Evolutionary conservation across 139 green algal species (phyloP).

Genomic region (Auxenochlorella pyrenoidosa): DNA sequence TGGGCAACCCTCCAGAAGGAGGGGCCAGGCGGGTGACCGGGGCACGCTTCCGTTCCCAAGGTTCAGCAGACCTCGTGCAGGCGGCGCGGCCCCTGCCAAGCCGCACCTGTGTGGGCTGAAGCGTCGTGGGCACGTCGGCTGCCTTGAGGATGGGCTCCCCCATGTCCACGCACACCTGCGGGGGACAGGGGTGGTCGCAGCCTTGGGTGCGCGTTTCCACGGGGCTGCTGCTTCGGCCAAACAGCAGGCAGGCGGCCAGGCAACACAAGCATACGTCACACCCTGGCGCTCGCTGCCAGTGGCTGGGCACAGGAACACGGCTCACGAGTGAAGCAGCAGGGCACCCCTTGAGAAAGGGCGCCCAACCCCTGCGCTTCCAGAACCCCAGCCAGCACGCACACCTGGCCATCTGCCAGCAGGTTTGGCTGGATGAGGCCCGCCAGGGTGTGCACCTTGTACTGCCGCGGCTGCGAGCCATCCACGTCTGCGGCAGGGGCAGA

Average conservation of each 20-base stretch:
- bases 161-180: constrained; percentile 94
- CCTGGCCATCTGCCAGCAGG: constrained; percentile 89
- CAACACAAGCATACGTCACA: too few species aligned
- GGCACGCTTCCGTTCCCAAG: too few species aligned
- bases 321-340: too few species aligned
- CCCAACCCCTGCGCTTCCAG: too few species aligned
- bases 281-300: too few species aligned
- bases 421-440: constrained; percentile 95
- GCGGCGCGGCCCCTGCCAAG: too few species aligned
- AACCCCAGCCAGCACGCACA: neutral
- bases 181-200: neutral
- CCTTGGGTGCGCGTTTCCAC: neutral
- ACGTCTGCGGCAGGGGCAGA: constrained; percentile 33
- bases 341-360: too few species aligned
- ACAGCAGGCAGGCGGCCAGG: too few species aligned
- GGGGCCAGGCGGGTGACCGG: too few species aligned
- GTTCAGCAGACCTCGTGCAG: neutral
- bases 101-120: constrained; percentile 68
- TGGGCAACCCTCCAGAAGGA: neutral
- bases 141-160: constrained; percentile 87
- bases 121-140: constrained; percentile 84
- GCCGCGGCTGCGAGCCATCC: constrained; percentile 30
- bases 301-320: too few species aligned
- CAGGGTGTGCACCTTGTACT: constrained; percentile 91
- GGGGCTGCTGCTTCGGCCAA: too few species aligned